These are phyloP conservation scores for Xylariaceae sp. DNA, from an alignment of 2,329 filamentous ascomycete species.

Conservation along the genomic window DNA sequence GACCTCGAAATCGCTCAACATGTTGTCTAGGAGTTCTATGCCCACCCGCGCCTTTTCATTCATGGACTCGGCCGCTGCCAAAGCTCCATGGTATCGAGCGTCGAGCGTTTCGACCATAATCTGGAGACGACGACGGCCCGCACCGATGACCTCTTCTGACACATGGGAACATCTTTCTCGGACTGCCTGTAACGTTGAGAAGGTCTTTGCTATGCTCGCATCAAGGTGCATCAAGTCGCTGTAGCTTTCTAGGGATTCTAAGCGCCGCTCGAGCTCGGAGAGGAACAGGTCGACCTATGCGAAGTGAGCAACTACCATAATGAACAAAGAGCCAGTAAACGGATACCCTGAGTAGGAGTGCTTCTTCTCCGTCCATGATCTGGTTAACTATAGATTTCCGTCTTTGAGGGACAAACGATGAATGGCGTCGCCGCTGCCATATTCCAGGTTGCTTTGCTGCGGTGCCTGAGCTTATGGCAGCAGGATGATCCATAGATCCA, in stretches of 20 bases:
- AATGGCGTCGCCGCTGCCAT: conserved; percentile 58
- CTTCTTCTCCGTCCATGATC: conserved; percentile 68
- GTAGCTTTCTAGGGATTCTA: conserved; percentile 89
- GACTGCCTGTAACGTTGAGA: conserved; percentile 84
- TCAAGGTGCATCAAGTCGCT: conserved; percentile 79
- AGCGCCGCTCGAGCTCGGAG: conserved; percentile 80
- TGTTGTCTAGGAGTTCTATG: conserved; percentile 82
- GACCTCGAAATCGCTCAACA: conserved; percentile 84
- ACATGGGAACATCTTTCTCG: conserved; percentile 87
- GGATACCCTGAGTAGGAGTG: conserved; percentile 61
- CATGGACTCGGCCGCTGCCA: conserved; percentile 83
- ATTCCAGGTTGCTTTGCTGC: conserved; percentile 42
- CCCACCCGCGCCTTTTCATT: conserved; percentile 91
- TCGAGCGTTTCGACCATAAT: conserved; percentile 94
- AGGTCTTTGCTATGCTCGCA: conserved; percentile 81
- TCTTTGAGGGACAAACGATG: conserved; percentile 59
- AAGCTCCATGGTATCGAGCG: conserved; percentile 81
- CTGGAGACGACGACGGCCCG: conserved; percentile 80
- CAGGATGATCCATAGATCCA: conserved; percentile 41
- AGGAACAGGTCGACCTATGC: conserved; percentile 77
- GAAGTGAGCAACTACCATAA: conserved; percentile 7
- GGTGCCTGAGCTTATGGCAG: conserved; percentile 49
- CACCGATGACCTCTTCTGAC: conserved; percentile 87
- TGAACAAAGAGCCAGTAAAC: neutral
- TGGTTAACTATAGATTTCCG: conserved; percentile 65